Conservation (phyloP, 257 asterid genomes). For the Solanum ossicruentum region DNA sequence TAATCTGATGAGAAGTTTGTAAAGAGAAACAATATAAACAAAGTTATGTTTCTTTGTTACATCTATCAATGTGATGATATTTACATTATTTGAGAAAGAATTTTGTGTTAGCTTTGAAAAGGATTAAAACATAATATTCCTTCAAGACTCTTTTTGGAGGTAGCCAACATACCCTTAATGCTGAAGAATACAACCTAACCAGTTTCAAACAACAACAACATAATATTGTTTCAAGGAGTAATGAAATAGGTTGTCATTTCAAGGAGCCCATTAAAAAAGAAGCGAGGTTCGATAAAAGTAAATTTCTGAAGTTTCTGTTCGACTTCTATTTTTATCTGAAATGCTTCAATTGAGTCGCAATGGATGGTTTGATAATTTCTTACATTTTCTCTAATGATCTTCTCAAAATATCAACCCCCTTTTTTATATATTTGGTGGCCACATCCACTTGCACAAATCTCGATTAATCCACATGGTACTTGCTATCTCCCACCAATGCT, state of each 20-base stretch:
- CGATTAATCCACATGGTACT: neutral
- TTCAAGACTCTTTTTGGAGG: neutral
- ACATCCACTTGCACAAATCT: neutral
- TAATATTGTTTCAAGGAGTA: neutral
- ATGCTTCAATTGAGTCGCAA: neutral
- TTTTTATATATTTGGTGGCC: neutral
- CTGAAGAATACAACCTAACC: too few relatives aligned
- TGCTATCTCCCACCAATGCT: neutral
- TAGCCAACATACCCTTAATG: too few relatives aligned
- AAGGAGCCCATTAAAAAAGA: neutral
- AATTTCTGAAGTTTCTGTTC: neutral
- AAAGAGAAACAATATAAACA: neutral
- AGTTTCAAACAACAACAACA: neutral
- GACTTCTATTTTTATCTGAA: neutral
- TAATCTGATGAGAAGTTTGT: neutral
- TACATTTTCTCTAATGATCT: neutral
- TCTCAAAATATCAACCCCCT: neutral
- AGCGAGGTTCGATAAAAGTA: neutral
- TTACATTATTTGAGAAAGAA: neutral
- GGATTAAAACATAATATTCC: neutral
- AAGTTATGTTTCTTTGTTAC: neutral
- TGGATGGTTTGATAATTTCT: neutral
- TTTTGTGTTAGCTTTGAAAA: neutral
- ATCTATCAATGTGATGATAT: neutral
- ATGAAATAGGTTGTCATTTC: neutral